These are phyloP conservation scores for Nemophila menziesii DNA, from an alignment of 257 asterid species.

Conservation along the genomic window DNA sequence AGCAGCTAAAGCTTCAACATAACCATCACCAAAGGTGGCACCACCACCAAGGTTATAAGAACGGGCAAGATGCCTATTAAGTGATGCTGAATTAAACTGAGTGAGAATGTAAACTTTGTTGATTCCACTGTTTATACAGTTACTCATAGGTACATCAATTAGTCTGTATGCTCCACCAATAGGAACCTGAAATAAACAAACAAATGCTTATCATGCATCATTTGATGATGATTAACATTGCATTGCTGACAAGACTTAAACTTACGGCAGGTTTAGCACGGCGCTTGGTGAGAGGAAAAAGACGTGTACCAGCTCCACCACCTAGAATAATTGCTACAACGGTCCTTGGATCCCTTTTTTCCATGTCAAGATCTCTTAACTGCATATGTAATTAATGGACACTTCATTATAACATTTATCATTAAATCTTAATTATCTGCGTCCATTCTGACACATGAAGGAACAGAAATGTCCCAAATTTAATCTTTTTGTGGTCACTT, in stretches of 20 bases:
- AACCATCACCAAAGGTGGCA: slow-evolving; percentile 86
- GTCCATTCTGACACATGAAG: no score
- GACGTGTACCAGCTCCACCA: slow-evolving; percentile 98
- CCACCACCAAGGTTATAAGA: slow-evolving; percentile 76
- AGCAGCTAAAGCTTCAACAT: slow-evolving; percentile 90
- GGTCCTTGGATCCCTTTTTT: slow-evolving; percentile 64
- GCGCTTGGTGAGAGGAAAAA: slow-evolving; percentile 88
- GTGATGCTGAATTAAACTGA: slow-evolving; percentile 95
- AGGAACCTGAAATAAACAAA: slow-evolving; percentile 71
- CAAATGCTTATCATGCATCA: not conserved
- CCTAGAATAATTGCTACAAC: slow-evolving; percentile 87
- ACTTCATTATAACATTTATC: not conserved
- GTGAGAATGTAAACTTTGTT: slow-evolving; percentile 92
- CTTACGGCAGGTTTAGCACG: slow-evolving; percentile 97
- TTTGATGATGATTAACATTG: not conserved
- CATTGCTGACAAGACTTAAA: not conserved
- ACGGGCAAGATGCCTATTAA: slow-evolving; percentile 79
- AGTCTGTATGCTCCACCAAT: slow-evolving; percentile 95
- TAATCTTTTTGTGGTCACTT: no score
- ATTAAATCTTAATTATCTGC: not conserved
- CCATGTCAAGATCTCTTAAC: slow-evolving; percentile 63
- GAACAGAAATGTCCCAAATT: no score
- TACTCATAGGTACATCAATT: slow-evolving; percentile 98
- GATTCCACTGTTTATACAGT: slow-evolving; percentile 93
- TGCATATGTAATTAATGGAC: slow-evolving; percentile 13